Conservation (phyloP, 1,139 yeast species). For the Blastobotrys malaysiensis region DNA sequence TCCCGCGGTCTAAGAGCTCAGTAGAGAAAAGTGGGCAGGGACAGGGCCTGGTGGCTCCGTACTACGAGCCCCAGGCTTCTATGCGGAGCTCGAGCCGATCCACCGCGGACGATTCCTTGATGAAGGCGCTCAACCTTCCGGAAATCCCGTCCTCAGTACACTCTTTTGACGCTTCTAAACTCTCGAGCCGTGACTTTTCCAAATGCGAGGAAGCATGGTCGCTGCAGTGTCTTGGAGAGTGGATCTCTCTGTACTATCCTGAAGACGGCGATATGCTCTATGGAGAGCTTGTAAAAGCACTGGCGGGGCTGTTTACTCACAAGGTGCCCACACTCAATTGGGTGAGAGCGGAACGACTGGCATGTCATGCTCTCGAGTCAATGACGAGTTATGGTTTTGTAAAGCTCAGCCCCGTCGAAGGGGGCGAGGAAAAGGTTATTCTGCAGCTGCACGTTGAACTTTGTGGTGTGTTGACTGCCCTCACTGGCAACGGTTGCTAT, state of each 20-base stretch:
- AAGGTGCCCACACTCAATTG: constrained; percentile 48
- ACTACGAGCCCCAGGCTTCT: constrained; percentile 10
- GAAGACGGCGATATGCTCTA: constrained; percentile 43
- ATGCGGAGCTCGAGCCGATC: constrained; percentile 23
- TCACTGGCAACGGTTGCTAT: constrained; percentile 37
- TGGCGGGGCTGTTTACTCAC: constrained; percentile 48
- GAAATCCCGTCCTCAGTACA: constrained; percentile 29
- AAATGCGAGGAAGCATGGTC: constrained; percentile 49
- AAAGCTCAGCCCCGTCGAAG: constrained; percentile 31
- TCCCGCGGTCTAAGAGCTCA: not conserved
- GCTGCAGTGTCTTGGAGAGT: constrained; percentile 38
- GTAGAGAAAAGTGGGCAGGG: too few relatives aligned
- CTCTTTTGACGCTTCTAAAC: constrained; percentile 39
- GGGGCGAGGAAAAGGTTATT: constrained; percentile 19
- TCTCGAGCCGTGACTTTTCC: constrained; percentile 35
- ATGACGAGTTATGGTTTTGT: constrained; percentile 46
- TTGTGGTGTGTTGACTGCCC: constrained; percentile 43
- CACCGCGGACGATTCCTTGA: constrained; percentile 23
- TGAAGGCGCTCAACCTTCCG: constrained; percentile 31
- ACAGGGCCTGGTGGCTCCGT: not conserved
- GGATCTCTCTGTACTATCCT: constrained; percentile 25
- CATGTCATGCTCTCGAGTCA: constrained; percentile 47
- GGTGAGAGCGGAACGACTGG: constrained; percentile 52
- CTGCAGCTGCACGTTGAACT: constrained; percentile 25
- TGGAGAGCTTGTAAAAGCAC: constrained; percentile 32